A percentile compares a stretch with the other conserved stretches of the same genome.
Conservation (phyloP, 2,329 filamentous ascomycete genomes). For the Tolypocladium sp. region DNA sequence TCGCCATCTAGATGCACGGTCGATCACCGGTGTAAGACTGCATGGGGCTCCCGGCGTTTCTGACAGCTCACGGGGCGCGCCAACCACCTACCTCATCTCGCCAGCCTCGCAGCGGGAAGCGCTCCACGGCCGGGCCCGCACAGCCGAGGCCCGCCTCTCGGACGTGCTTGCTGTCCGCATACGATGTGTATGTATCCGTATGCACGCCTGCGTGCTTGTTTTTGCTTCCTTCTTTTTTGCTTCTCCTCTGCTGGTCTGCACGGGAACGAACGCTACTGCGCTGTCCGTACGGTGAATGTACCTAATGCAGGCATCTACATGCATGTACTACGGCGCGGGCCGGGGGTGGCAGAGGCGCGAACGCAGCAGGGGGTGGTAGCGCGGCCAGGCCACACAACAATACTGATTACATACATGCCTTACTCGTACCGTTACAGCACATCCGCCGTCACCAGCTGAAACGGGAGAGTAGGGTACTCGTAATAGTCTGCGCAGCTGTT, state of each 20-base stretch:
- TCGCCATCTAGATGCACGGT: slow-evolving; percentile 7
- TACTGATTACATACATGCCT: no score
- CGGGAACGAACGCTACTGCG: not conserved
- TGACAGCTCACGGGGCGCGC: slow-evolving; percentile 2
- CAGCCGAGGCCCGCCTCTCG: not conserved
- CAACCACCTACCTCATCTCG: not conserved
- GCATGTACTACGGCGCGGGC: not conserved
- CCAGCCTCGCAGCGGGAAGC: not conserved
- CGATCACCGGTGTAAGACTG: slow-evolving; percentile 14
- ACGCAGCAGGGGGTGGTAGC: not conserved
- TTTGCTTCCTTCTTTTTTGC: not conserved
- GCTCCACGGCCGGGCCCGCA: not conserved
- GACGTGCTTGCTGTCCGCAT: not conserved
- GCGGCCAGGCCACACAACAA: not conserved
- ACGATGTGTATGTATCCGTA: not conserved
- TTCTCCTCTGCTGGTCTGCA: not conserved
- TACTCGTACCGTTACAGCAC: no score
- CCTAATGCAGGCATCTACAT: not conserved
- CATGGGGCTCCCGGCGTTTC: slow-evolving; percentile 4
- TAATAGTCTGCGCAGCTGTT: not conserved
- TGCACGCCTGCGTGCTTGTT: not conserved
- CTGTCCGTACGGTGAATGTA: not conserved
- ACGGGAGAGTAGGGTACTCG: not conserved
- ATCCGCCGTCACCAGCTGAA: not conserved
- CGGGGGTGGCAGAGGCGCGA: not conserved